phyloP scores from a whole-genome alignment of 1,284 basidiomycete species.

The Ganoderma boninense region DNA sequence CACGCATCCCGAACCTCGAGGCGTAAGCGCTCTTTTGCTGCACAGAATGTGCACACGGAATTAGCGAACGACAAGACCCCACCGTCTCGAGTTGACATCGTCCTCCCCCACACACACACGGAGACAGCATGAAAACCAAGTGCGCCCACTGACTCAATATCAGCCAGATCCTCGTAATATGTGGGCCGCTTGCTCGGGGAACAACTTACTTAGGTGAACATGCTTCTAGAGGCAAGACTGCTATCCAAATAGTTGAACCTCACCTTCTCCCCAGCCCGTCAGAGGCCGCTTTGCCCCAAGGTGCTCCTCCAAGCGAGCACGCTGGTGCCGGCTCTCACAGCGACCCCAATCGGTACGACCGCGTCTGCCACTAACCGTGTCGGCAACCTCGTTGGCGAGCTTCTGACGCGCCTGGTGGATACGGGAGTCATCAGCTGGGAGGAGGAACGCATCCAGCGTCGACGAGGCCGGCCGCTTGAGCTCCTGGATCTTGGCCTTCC shows the following conservation, averaged over 20 bases:
- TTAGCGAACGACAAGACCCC: too few species aligned
- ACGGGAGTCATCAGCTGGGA: constrained; percentile 89
- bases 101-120: too few species aligned
- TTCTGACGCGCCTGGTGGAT: constrained; percentile 91
- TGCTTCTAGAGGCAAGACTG: not conserved
- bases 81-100: too few species aligned
- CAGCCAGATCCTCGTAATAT: too few species aligned
- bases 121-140: too few species aligned
- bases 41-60: too few species aligned
- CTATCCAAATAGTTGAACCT: constrained; percentile 25
- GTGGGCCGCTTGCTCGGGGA: too few species aligned
- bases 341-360: constrained; percentile 91
- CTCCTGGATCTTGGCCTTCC: constrained; percentile 74
- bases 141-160: too few species aligned
- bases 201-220: too few species aligned
- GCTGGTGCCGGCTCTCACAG: constrained; percentile 92
- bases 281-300: constrained; percentile 88
- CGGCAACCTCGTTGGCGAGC: constrained; percentile 73
- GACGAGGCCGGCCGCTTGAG: constrained; percentile 88
- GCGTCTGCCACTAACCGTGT: constrained; percentile 65
- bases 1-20: too few species aligned
- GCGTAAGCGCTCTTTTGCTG: too few species aligned
- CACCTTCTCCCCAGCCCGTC: constrained; percentile 94
- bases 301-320: constrained; percentile 85
- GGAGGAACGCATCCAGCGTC: constrained; percentile 91